Conservation (phyloP, 164 flowering plant genomes). For the Nelumbo lutea region DNA sequence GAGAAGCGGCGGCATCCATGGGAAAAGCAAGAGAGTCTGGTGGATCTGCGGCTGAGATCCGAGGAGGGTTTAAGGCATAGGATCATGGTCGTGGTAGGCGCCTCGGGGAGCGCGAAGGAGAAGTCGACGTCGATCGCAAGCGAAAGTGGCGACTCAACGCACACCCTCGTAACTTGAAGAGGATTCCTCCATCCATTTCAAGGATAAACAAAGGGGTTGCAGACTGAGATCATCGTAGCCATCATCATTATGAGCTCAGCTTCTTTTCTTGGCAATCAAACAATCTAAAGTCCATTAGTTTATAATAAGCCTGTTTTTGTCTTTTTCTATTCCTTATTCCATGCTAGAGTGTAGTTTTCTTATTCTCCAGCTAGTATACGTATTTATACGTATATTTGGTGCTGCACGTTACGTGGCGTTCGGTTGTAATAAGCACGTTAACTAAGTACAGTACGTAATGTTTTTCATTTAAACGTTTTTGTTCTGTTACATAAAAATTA, state of each 20-base stretch:
- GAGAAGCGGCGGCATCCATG: conserved; percentile 79
- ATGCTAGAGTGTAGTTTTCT: no score
- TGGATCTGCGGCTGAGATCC: conserved; percentile 62
- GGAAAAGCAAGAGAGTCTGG: conserved; percentile 7
- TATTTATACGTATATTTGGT: no score
- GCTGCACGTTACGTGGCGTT: no score
- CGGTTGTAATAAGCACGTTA: no score
- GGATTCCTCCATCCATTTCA: conserved; percentile 35
- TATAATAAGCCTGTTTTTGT: no score
- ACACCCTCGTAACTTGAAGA: conserved; percentile 9
- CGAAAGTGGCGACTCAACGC: conserved; percentile 41
- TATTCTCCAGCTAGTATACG: no score
- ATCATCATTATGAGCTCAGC: neutral
- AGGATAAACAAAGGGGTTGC: neutral
- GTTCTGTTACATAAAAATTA: no score
- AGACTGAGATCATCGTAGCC: neutral
- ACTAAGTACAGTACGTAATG: no score
- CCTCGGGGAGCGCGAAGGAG: conserved; percentile 2
- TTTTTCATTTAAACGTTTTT: no score
- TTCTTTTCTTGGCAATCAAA: neutral
- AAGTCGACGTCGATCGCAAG: conserved; percentile 30
- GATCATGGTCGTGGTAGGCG: conserved; percentile 22
- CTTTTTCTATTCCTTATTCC: no score
- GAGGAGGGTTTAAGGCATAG: conserved; percentile 16
- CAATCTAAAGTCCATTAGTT: neutral